A percentile compares a stretch with the other conserved stretches of the same genome.
phyloP scores from a whole-genome alignment of 108 stramenopile genomes.

The Epithemia pelagica region DNA sequence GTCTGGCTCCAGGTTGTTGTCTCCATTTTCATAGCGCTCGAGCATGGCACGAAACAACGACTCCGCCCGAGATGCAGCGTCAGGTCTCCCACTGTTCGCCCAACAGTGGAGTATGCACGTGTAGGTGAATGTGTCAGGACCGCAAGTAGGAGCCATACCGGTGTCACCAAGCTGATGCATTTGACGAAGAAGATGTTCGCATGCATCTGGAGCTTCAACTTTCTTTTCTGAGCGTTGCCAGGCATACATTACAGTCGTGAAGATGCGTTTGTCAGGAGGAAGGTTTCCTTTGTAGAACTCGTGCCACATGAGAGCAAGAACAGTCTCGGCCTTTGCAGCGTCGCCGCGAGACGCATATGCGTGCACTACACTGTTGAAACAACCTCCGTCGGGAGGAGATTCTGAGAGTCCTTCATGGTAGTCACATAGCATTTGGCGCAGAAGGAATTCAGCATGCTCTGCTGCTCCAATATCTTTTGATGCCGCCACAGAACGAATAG shows the following conservation, averaged over 20 bases:
- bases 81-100: conserved; percentile 5
- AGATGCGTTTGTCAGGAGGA: conserved; percentile 2
- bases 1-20: conserved; percentile 3
- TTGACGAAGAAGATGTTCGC: conserved; percentile 8
- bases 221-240: conserved; percentile 28
- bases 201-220: conserved; percentile 24
- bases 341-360: conserved; percentile 3
- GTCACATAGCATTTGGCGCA: conserved; percentile 5
- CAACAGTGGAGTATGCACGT: conserved; percentile 6
- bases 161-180: conserved; percentile 12
- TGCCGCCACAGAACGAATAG: neutral
- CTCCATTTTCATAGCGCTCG: conserved; percentile 3
- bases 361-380: conserved; percentile 10
- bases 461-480: neutral
- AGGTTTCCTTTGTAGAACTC: conserved; percentile 7
- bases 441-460: neutral
- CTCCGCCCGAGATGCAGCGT: conserved; percentile 10
- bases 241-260: conserved; percentile 24
- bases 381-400: conserved; percentile 6
- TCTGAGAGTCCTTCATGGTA: neutral
- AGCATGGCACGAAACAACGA: conserved; percentile 10
- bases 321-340: conserved; percentile 1
- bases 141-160: neutral
- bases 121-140: conserved; percentile 11
- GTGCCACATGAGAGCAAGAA: conserved; percentile 9